Evolutionary conservation across 140 eudicot species (phyloP), one percentile per base, ranked within the genome.

Genomic region (Senecio squalidus): DNA sequence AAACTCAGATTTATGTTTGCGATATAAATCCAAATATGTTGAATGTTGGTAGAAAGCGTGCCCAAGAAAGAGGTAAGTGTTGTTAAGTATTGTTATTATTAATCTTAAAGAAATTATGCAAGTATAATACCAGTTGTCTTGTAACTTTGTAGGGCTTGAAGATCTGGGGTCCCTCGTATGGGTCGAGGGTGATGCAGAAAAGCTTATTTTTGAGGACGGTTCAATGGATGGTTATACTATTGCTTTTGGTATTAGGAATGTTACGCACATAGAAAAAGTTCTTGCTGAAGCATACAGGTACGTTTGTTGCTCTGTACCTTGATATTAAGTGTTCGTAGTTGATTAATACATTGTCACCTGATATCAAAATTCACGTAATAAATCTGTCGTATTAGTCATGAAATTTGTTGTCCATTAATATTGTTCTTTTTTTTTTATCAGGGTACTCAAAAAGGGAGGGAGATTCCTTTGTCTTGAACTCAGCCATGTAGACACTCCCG

Each of bases 151-250:
- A 91, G 98, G 98, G 59, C 76, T 83, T 43, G 85, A 77, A 43
- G 80, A 76, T 39, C 75, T 72, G 50, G 82, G 74, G 47, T 91
- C 96, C 28, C 84, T 91, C 6, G 34, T 81, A 52, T 92, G 96
- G 96, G 85, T 92, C 24, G 96, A 92, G 58, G 96, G 96, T 66
- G 96, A 87, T 75, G 98, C 98, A 21, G 98, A 92, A 77, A 79
- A 81, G 38, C 73, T 92, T 13, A 72, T 58, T 21, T 92, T 92
- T 53, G 88, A 84, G 50, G 84, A 87, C 62, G 31, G 70, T 33
- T 83, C 98, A 9, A 78, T 92, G 96, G 96, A 92, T 77, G 98
- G 92, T 66, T 92, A 86, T 70, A 92, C 96, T 9, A 84, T 92
- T 68, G 98, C 98, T 48, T 92, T 92, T 79, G 98, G 98, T 36